Percentiles rank a stretch among this genome's conserved stretches.
phyloP scores from a whole-genome alignment of 106 monocot genomes.

The Dioscorea alata region DNA sequence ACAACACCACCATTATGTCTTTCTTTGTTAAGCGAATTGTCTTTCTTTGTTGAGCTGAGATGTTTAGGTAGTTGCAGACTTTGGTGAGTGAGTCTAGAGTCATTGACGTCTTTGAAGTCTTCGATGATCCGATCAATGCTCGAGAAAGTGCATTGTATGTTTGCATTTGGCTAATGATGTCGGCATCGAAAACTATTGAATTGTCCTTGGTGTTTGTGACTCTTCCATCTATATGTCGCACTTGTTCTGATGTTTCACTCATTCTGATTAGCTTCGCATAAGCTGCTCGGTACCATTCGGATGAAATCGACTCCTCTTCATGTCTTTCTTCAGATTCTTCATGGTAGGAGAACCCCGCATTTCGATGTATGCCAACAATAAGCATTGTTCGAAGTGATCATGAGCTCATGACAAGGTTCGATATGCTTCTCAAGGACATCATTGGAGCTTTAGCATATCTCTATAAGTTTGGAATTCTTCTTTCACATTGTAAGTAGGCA shows the following conservation, averaged over 20 bases:
- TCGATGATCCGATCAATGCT: conserved; percentile 32
- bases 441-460: too few species aligned
- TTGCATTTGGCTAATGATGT: conserved; percentile 25
- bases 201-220: conserved; percentile 13
- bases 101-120: conserved; percentile 6
- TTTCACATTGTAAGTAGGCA: too few species aligned
- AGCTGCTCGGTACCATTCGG: conserved; percentile 50
- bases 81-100: conserved; percentile 62
- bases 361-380: too few species aligned
- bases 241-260: conserved; percentile 25
- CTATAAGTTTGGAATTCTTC: too few species aligned
- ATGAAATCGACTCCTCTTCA: conserved; percentile 10
- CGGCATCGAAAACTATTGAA: conserved; percentile 24
- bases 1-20: too few species aligned
- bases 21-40: conserved; percentile 45
- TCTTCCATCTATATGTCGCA: conserved; percentile 49
- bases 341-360: too few species aligned
- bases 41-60: conserved; percentile 80
- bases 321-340: neutral
- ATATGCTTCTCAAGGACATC: too few species aligned
- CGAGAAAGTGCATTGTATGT: conserved; percentile 56
- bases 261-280: conserved; percentile 65
- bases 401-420: too few species aligned
- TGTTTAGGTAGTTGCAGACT: conserved; percentile 62
- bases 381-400: too few species aligned